phyloP scores from a whole-genome alignment of 2,329 filamentous ascomycete genomes.

The Paecilomyces sp. region DNA sequence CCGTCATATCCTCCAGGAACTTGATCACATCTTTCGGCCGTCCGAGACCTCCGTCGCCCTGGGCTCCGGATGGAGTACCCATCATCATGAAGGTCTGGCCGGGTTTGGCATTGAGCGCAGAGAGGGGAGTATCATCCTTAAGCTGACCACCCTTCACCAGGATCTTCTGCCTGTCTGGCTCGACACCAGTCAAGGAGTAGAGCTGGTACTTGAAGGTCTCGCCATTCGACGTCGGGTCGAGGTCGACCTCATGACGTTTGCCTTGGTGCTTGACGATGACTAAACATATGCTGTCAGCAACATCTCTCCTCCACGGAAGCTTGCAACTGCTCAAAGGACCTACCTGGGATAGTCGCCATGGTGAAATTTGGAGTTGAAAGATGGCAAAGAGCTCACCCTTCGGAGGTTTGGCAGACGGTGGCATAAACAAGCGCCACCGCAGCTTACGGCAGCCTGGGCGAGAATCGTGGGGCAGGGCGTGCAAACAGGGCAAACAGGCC shows the following conservation, averaged over 20 bases:
- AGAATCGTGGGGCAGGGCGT: constrained; percentile 9
- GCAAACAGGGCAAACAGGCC: constrained; percentile 27
- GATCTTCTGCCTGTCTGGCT: constrained; percentile 94
- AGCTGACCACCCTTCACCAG: constrained; percentile 89
- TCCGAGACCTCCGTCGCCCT: constrained; percentile 52
- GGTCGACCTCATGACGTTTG: constrained; percentile 89
- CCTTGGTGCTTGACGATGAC: constrained; percentile 92
- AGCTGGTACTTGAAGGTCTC: constrained; percentile 95
- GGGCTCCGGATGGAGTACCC: constrained; percentile 70
- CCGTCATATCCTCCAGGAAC: constrained; percentile 96
- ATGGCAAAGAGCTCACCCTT: not conserved
- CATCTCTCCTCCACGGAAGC: not conserved
- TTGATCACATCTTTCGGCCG: constrained; percentile 72
- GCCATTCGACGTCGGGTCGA: constrained; percentile 76
- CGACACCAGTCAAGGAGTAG: constrained; percentile 90
- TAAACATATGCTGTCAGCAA: constrained; percentile 32
- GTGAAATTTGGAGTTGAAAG: constrained; percentile 10
- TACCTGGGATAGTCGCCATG: constrained; percentile 54
- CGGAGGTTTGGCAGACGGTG: not conserved
- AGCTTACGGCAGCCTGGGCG: constrained; percentile 1
- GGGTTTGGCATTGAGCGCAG: constrained; percentile 75
- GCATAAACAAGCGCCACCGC: constrained; percentile 7
- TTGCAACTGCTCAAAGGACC: constrained; percentile 11
- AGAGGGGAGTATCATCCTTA: constrained; percentile 88
- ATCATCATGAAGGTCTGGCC: constrained; percentile 93